These are phyloP conservation scores for Populus deltoides DNA, from an alignment of 345 rosid genomes.

Conservation along the genomic window DNA sequence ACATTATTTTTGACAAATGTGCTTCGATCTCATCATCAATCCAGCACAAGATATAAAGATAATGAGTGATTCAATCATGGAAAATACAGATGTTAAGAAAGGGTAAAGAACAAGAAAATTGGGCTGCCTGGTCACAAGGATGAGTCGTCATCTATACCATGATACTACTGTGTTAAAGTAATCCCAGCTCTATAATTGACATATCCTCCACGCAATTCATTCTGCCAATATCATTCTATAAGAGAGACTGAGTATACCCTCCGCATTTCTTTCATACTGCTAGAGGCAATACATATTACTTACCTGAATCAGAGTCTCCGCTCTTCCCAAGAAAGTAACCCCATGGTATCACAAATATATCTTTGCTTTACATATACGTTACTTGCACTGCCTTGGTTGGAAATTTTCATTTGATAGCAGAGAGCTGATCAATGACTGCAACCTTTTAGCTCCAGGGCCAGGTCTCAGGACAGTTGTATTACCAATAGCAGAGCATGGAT, in stretches of 20 bases:
- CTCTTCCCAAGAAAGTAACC: background rate
- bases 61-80: background rate
- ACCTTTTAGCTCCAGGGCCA: slow-evolving; percentile 71
- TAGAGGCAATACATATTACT: background rate
- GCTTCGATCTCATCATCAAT: slow-evolving; percentile 3
- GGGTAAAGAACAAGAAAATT: background rate
- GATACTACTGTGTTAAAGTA: background rate
- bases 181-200: background rate
- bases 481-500: slow-evolving; percentile 68
- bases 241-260: background rate
- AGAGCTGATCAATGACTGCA: slow-evolving; percentile 56
- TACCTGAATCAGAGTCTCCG: background rate
- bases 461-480: slow-evolving; percentile 56
- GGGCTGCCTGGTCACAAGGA: slow-evolving; percentile 1
- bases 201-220: slow-evolving; percentile 5
- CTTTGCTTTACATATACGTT: slow-evolving; percentile 1
- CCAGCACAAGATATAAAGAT: background rate
- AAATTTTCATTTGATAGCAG: slow-evolving; percentile 65
- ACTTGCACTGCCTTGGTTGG: slow-evolving; percentile 79
- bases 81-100: background rate
- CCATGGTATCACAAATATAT: background rate
- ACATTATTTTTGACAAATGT: slow-evolving; percentile 1
- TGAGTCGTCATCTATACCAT: slow-evolving; percentile 4
- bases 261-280: background rate
- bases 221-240: background rate